Evolutionary conservation across 331 rosid species (phyloP).

Genomic region (Pyracantha coccinea): DNA sequence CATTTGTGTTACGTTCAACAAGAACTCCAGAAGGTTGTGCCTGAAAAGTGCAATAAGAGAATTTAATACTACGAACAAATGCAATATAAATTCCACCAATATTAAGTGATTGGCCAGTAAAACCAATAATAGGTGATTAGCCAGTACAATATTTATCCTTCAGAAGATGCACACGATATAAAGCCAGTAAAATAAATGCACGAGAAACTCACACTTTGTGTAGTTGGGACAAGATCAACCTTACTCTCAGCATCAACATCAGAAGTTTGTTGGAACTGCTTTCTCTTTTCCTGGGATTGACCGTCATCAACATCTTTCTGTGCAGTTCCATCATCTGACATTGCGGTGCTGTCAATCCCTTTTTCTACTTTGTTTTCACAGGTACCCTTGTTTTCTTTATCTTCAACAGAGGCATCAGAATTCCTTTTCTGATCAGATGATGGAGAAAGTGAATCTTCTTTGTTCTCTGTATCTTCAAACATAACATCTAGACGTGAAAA

Average conservation of each 20-base stretch:
- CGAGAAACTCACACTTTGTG: conserved; percentile 39
- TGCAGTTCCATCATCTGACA: conserved; percentile 19
- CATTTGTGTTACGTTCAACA: conserved; percentile 52
- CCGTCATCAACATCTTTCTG: conserved; percentile 24
- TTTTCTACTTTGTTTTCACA: conserved; percentile 20
- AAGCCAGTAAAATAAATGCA: not conserved
- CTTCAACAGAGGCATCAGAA: conserved; percentile 24
- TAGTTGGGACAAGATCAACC: conserved; percentile 18
- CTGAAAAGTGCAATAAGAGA: conserved; percentile 19
- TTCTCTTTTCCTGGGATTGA: conserved; percentile 29
- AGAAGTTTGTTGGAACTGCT: conserved; percentile 20
- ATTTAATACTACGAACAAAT: not conserved
- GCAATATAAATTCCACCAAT: not conserved
- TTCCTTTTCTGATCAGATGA: conserved; percentile 33
- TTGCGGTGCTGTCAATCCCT: conserved; percentile 17
- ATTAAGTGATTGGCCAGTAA: not conserved
- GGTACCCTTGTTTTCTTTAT: conserved; percentile 43
- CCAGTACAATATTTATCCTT: too few relatives aligned
- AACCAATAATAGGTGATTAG: too few relatives aligned
- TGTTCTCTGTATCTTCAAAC: conserved; percentile 48
- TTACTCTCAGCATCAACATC: conserved; percentile 23
- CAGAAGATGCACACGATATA: not conserved
- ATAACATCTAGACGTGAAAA: conserved; percentile 75
- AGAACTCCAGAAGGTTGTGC: conserved; percentile 51
- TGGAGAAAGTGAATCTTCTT: conserved; percentile 28